Conservation (phyloP, 2,329 filamentous ascomycete genomes). For the Cytospora piceae region DNA sequence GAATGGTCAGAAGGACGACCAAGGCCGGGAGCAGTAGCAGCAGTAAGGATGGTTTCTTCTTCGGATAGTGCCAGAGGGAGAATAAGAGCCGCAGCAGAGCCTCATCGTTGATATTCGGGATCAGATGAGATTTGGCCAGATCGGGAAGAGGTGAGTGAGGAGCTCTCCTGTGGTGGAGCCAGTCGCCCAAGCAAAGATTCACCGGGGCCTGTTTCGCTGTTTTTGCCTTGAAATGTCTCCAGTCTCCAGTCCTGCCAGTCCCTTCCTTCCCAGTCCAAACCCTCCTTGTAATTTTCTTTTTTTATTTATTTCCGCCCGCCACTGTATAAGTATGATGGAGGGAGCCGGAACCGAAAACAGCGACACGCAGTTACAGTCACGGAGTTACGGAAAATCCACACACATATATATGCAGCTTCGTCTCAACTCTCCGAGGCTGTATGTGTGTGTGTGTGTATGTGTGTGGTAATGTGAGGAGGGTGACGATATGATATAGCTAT, state of each 20-base stretch:
- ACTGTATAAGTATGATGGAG: background rate
- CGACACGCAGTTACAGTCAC: background rate
- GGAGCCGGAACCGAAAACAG: background rate
- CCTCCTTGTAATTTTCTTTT: background rate
- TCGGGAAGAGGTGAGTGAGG: slow-evolving; percentile 26
- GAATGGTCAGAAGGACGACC: slow-evolving; percentile 1
- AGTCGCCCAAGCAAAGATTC: slow-evolving; percentile 14
- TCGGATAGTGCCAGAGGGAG: slow-evolving; percentile 18
- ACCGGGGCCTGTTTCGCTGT: slow-evolving; percentile 19
- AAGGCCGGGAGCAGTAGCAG: background rate
- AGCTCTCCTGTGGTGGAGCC: slow-evolving; percentile 23
- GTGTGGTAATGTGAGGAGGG: too few species aligned
- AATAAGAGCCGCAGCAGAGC: slow-evolving; percentile 26
- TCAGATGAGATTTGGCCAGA: slow-evolving; percentile 25
- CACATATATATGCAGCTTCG: background rate
- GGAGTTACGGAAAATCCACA: background rate
- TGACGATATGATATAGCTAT: too few species aligned
- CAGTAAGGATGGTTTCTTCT: slow-evolving; percentile 2
- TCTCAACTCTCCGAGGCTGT: background rate
- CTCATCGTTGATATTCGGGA: slow-evolving; percentile 23
- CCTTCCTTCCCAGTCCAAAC: background rate
- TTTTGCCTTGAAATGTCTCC: slow-evolving; percentile 2
- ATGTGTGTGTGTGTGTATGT: too few species aligned
- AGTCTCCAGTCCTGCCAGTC: background rate
- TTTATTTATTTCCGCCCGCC: slow-evolving; percentile 20